Conservation (phyloP, 306 rosid genomes). For the Prunus padus region DNA sequence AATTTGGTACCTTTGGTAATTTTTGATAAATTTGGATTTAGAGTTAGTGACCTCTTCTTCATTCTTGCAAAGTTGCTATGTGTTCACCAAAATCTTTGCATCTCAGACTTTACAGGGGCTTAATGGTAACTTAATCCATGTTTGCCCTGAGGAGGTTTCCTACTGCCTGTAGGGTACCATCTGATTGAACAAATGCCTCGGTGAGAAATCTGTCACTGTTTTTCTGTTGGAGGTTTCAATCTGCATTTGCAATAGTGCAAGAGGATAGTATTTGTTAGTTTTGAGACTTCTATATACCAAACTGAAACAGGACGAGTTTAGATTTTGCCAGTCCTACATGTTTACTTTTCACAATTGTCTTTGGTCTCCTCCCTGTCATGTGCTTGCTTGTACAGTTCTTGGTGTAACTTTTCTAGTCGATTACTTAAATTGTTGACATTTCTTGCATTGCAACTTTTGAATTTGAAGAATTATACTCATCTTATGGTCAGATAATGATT, state of each 20-base stretch:
- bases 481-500: slow-evolving; percentile 3
- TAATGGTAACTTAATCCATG: background rate
- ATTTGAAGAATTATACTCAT: background rate
- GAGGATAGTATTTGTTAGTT: background rate
- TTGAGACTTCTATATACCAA: background rate
- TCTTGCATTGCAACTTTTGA: background rate
- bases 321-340: background rate
- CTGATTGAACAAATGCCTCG: background rate
- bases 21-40: background rate
- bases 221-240: background rate
- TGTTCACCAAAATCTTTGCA: background rate
- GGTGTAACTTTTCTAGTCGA: background rate
- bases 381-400: slow-evolving; percentile 1
- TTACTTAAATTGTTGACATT: background rate
- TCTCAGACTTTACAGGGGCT: background rate
- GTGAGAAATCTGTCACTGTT: background rate
- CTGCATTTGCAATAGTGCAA: background rate
- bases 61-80: background rate
- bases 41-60: background rate
- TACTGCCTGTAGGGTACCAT: background rate
- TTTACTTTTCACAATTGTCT: background rate
- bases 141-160: background rate
- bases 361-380: background rate
- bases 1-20: background rate
- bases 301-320: background rate